Evolutionary conservation across 331 rosid genomes (phyloP), one percentile per base, ranked within the genome.

Genomic region (Ulmus americana): DNA sequence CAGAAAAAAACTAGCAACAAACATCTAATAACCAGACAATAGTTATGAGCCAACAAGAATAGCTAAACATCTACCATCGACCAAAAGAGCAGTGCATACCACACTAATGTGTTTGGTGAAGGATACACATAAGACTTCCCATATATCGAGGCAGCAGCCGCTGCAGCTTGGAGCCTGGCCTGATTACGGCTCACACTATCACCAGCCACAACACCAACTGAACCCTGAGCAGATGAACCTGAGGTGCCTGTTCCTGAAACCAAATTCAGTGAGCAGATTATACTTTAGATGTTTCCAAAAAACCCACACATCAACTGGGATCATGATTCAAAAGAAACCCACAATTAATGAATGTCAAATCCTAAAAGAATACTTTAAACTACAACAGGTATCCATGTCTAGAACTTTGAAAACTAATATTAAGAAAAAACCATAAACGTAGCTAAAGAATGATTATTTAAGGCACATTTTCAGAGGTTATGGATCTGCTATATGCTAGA

Each of bases 91-190:
- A 14, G 22, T 1, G 11, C 83, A 49, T 94, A 94, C 99, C 99
- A 76, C 53, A 48, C 91, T 70, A 79, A 70, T 44, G 95, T 76
- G 76, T 77, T 76, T 74, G 88, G 77, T 43, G 85, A 72, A 22
- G 99, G 97, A 75, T 90, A 94, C 40, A 94, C 97, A 67, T 74
- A 84, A 74, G 99, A 94, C 70, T 84, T 94, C 86, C 84, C 95
- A 69, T 94, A 94, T 71, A 87, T 76, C 45, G 95, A 77, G 63
- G 99, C 97, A 18, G 99, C 95, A 3, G 90, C 85, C 10, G 91
- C 95, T 14, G 95, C 95, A 52, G 98, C 95, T 81, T 54, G 97
- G 55, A 87, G 95, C 77, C 97, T 87, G 51, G 95, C 88, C 77
- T 89, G 95, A 77, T 87, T 95, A 59, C 70, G 83, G 76, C 85